Conservation (phyloP, 352 stramenopile species). For the Phytophthora kernoviae region DNA sequence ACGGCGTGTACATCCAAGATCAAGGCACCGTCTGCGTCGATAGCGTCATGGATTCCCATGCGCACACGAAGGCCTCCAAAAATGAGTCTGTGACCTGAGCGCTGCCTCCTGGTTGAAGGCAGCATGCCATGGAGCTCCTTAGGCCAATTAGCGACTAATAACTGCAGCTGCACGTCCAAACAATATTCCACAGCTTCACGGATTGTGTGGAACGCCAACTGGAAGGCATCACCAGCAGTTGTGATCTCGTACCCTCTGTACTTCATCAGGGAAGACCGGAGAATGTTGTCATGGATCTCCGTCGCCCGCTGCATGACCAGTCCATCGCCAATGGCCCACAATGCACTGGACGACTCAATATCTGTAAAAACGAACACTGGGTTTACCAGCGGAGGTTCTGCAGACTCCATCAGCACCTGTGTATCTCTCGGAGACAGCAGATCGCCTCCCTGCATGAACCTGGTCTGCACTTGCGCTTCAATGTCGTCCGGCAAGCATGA, state of each 20-base stretch:
- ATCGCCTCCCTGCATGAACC: conserved; percentile 47
- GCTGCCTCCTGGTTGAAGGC: conserved; percentile 46
- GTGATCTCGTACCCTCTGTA: conserved; percentile 72
- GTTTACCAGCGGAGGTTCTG: conserved; percentile 47
- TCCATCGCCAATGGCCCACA: conserved; percentile 53
- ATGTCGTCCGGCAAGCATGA: conserved; percentile 49
- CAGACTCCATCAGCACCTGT: conserved; percentile 42
- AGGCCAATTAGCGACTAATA: conserved; percentile 58
- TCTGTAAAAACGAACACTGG: conserved; percentile 75
- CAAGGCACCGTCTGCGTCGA: conserved; percentile 46
- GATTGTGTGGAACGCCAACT: conserved; percentile 68
- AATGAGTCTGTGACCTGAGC: conserved; percentile 42
- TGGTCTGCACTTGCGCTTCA: conserved; percentile 43
- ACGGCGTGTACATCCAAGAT: conserved; percentile 54
- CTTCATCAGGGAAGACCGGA: conserved; percentile 54
- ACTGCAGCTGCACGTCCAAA: conserved; percentile 59
- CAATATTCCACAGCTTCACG: conserved; percentile 66
- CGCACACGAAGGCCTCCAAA: conserved; percentile 59
- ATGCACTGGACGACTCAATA: conserved; percentile 65
- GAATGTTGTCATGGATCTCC: conserved; percentile 63
- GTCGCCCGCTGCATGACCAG: conserved; percentile 54
- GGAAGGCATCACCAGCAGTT: conserved; percentile 59
- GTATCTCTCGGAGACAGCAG: conserved; percentile 43
- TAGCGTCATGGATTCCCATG: conserved; percentile 65
- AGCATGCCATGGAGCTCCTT: conserved; percentile 54